These are phyloP conservation scores for Monilinia laxa DNA, from an alignment of 2,329 filamentous ascomycete species.

Conservation along the genomic window DNA sequence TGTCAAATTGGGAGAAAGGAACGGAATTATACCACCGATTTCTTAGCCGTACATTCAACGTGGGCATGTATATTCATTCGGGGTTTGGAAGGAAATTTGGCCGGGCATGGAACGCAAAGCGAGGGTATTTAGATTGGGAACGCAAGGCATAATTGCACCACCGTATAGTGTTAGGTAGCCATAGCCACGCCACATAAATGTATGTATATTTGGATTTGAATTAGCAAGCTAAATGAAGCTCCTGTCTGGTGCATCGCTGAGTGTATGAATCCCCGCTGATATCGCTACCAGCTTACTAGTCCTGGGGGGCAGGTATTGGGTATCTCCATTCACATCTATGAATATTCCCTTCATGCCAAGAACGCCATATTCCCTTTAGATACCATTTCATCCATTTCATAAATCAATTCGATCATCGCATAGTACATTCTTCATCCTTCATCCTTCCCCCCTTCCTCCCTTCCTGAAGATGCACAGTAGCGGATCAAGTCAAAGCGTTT, in stretches of 20 bases:
- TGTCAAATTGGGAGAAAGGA: background rate
- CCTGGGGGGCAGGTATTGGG: conserved; percentile 17
- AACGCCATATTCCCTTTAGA: conserved; percentile 11
- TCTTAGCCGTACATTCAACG: background rate
- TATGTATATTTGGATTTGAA: conserved; percentile 4
- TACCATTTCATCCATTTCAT: conserved; percentile 1
- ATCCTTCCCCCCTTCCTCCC: no score
- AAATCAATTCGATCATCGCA: background rate
- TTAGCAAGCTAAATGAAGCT: background rate
- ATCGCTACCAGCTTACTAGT: background rate
- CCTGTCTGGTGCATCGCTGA: background rate
- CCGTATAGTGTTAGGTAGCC: background rate
- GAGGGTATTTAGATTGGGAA: conserved; percentile 14
- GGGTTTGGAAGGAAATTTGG: background rate
- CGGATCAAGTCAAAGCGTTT: conserved; percentile 30
- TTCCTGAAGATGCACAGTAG: background rate
- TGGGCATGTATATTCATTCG: conserved; percentile 11
- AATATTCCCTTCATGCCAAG: conserved; percentile 1
- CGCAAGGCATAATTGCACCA: background rate
- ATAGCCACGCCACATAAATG: background rate
- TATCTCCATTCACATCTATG: conserved; percentile 16
- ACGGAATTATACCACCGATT: background rate
- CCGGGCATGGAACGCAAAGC: background rate
- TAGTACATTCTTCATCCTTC: background rate
- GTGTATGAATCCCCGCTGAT: background rate